Percentiles rank a stretch among this genome's conserved stretches.
phyloP scores from a whole-genome alignment of 805 yeast genomes.

The Wickerhamiella parazyma region DNA sequence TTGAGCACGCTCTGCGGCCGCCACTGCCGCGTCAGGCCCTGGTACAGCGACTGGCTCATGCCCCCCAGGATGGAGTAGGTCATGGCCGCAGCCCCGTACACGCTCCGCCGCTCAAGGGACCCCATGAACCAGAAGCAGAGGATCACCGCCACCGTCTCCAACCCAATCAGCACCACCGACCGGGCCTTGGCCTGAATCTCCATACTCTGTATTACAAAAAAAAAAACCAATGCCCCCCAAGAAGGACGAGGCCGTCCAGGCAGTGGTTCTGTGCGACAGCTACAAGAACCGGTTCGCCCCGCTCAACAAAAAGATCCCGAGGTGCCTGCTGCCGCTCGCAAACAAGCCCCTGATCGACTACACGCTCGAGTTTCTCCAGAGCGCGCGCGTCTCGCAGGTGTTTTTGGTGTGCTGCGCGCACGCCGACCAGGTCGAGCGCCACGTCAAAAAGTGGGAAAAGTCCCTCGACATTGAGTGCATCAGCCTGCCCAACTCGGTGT shows the following conservation, averaged over 20 bases:
- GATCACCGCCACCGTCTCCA: slow-evolving; percentile 18
- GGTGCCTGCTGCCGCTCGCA: slow-evolving; percentile 85
- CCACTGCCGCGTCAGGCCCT: slow-evolving; percentile 17
- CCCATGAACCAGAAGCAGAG: slow-evolving; percentile 19
- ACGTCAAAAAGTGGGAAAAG: slow-evolving; percentile 42
- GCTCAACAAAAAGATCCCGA: slow-evolving; percentile 66
- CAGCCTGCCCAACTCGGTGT: slow-evolving; percentile 71
- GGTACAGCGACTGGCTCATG: slow-evolving; percentile 25
- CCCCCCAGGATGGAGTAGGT: slow-evolving; percentile 24
- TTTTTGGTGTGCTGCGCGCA: slow-evolving; percentile 82
- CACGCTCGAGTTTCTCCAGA: slow-evolving; percentile 85
- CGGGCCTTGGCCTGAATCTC: not conserved
- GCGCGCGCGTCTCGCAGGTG: slow-evolving; percentile 81
- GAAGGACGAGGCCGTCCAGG: slow-evolving; percentile 43
- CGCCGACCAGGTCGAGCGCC: slow-evolving; percentile 74
- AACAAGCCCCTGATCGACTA: slow-evolving; percentile 90
- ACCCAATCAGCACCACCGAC: slow-evolving; percentile 11
- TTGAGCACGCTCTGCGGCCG: slow-evolving; percentile 18
- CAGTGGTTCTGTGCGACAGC: slow-evolving; percentile 87
- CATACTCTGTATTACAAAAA: no score
- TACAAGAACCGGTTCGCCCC: slow-evolving; percentile 91
- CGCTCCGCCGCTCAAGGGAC: slow-evolving; percentile 16
- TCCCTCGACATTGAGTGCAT: slow-evolving; percentile 69
- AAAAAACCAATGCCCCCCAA: slow-evolving; percentile 13
- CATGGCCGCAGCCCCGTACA: slow-evolving; percentile 24